Conservation (phyloP, 352 stramenopile genomes). For the Phytophthora sp. region DNA sequence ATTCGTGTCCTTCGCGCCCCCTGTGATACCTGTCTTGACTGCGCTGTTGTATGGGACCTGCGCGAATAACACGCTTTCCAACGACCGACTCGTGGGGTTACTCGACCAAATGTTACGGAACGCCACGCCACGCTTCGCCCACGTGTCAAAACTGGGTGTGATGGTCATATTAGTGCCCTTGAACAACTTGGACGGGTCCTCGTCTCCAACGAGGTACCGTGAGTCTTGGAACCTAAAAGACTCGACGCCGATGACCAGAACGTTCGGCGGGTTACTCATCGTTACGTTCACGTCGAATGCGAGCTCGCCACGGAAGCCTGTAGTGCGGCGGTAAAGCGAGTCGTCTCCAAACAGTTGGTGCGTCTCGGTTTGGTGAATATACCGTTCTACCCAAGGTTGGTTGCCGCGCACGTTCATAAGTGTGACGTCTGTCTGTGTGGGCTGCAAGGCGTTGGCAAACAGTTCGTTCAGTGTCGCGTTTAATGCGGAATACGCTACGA, state of each 20-base stretch:
- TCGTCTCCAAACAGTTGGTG: slow-evolving; percentile 27
- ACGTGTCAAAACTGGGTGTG: slow-evolving; percentile 55
- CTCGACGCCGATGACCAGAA: slow-evolving; percentile 56
- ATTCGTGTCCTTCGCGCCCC: slow-evolving; percentile 30
- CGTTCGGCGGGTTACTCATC: slow-evolving; percentile 44
- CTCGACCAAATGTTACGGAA: slow-evolving; percentile 67
- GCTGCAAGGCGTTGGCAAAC: slow-evolving; percentile 18
- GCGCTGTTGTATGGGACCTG: slow-evolving; percentile 54
- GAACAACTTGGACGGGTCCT: slow-evolving; percentile 44
- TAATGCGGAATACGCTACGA: slow-evolving; percentile 29
- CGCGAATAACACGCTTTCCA: slow-evolving; percentile 60
- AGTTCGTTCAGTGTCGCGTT: slow-evolving; percentile 41
- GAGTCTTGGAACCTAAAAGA: slow-evolving; percentile 64
- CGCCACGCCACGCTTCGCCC: slow-evolving; percentile 52
- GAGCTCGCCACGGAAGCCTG: slow-evolving; percentile 25
- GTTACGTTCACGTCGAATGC: slow-evolving; percentile 52
- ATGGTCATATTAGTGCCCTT: slow-evolving; percentile 40
- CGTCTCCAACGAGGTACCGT: slow-evolving; percentile 51
- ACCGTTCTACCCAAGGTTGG: slow-evolving; percentile 14
- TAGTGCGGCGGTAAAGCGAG: slow-evolving; percentile 27
- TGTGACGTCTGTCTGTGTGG: slow-evolving; percentile 8
- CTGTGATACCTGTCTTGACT: slow-evolving; percentile 41
- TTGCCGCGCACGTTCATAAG: slow-evolving; percentile 9
- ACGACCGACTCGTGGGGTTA: slow-evolving; percentile 56
- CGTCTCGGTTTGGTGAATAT: slow-evolving; percentile 31